These are phyloP conservation scores for Cordyceps sp. DNA, from an alignment of 2,329 filamentous ascomycete species.

Conservation along the genomic window DNA sequence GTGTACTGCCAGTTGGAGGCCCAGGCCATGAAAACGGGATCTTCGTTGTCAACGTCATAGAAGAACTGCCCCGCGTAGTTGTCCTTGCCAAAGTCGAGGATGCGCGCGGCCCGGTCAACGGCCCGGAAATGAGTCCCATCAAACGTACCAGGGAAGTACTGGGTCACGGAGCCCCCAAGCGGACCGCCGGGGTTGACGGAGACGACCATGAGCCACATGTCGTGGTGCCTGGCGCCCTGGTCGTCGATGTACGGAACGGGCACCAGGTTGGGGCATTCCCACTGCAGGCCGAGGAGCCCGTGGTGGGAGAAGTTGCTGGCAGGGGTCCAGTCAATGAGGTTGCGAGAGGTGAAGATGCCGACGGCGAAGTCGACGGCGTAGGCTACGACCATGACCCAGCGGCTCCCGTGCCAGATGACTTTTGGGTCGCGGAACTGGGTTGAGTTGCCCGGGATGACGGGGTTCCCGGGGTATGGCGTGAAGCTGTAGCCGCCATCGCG, in stretches of 20 bases:
- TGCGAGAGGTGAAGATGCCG: conserved; percentile 42
- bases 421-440: conserved; percentile 49
- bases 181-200: conserved; percentile 42
- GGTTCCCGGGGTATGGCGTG: conserved; percentile 40
- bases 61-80: conserved; percentile 20
- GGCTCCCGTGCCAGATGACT: conserved; percentile 37
- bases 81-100: conserved; percentile 18
- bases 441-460: conserved; percentile 37
- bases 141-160: conserved; percentile 43
- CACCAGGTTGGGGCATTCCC: conserved; percentile 48
- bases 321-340: conserved; percentile 39
- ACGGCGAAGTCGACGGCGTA: conserved; percentile 35
- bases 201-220: conserved; percentile 26
- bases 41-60: conserved; percentile 8
- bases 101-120: conserved; percentile 10
- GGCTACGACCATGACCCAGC: conserved; percentile 42
- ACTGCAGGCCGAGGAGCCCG: conserved; percentile 36
- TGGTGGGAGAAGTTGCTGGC: conserved; percentile 35
- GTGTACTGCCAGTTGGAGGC: conserved; percentile 19
- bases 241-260: conserved; percentile 28
- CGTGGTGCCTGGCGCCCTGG: conserved; percentile 10
- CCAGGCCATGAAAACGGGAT: conserved; percentile 17
- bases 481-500: conserved; percentile 45
- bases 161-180: conserved; percentile 33
- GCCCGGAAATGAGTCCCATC: conserved; percentile 45